phyloP scores from a whole-genome alignment of 2,329 filamentous ascomycete genomes.

The Xylaria sp. region DNA sequence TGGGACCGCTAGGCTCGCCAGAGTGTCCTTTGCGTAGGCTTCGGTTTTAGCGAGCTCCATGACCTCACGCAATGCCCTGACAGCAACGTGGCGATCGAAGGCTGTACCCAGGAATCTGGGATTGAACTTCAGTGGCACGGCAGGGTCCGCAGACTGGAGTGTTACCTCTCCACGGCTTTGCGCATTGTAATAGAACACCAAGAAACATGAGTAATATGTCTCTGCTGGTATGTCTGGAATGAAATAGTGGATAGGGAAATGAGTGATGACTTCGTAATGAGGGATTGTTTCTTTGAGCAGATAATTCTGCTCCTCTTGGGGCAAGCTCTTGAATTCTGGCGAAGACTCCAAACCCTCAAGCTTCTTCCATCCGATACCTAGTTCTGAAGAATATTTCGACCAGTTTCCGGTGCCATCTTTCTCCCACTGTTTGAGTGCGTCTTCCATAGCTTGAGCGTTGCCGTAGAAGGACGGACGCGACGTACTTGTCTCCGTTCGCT shows the following conservation, averaged over 20 bases:
- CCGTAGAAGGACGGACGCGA: slow-evolving; percentile 60
- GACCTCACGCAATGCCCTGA: slow-evolving; percentile 60
- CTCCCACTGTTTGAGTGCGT: slow-evolving; percentile 60
- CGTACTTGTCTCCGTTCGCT: slow-evolving; percentile 55
- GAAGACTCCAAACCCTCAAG: slow-evolving; percentile 53
- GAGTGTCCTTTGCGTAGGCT: slow-evolving; percentile 42
- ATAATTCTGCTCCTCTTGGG: slow-evolving; percentile 55
- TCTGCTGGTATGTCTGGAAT: slow-evolving; percentile 53
- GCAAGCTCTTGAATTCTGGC: slow-evolving; percentile 63
- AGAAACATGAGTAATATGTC: slow-evolving; percentile 55
- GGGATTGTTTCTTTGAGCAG: slow-evolving; percentile 64
- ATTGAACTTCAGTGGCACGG: slow-evolving; percentile 63
- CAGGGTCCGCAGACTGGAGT: slow-evolving; percentile 63
- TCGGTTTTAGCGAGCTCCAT: slow-evolving; percentile 49
- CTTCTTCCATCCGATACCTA: slow-evolving; percentile 59
- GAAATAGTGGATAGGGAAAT: slow-evolving; percentile 52
- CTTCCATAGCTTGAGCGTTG: slow-evolving; percentile 54
- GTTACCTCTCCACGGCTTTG: slow-evolving; percentile 63
- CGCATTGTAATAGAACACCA: slow-evolving; percentile 61
- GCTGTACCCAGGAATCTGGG: slow-evolving; percentile 63
- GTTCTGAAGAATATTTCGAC: slow-evolving; percentile 54
- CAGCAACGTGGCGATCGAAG: slow-evolving; percentile 63
- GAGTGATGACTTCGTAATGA: slow-evolving; percentile 59
- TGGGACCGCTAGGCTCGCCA: slow-evolving; percentile 55
- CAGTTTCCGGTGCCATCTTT: slow-evolving; percentile 55